These are phyloP conservation scores for Saccharomycopsis lassenensis DNA, from an alignment of 805 yeast species.

Conservation along the genomic window DNA sequence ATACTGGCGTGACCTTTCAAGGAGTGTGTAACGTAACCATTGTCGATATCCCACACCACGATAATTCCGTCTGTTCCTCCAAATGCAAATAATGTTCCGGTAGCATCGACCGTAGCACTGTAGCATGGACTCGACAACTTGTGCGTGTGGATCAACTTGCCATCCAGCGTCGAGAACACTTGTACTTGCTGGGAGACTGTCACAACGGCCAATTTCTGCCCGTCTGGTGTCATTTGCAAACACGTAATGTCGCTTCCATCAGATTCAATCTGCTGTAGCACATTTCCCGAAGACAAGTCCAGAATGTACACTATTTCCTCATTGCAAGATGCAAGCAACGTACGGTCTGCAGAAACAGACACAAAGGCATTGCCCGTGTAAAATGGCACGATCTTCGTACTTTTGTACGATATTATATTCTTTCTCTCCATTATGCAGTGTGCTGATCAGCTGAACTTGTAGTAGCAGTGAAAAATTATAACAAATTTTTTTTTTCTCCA, in stretches of 20 bases:
- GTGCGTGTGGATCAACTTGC: constrained; percentile 36
- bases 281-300: constrained; percentile 1
- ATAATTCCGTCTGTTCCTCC: constrained; percentile 94
- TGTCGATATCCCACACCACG: constrained; percentile 85
- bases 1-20: constrained; percentile 75
- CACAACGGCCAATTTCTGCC: constrained; percentile 52
- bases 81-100: constrained; percentile 79
- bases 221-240: constrained; percentile 68
- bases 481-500: no score
- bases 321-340: constrained; percentile 59
- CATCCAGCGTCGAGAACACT: constrained; percentile 35
- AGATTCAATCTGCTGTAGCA: no score
- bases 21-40: constrained; percentile 80
- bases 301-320: neutral
- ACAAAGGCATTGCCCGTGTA: constrained; percentile 81
- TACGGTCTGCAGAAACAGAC: constrained; percentile 49
- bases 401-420: constrained; percentile 13
- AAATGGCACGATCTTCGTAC: constrained; percentile 57
- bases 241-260: constrained; percentile 74
- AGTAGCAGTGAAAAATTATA: no score
- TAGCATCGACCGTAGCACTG: constrained; percentile 62
- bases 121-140: constrained; percentile 73
- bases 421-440: no score
- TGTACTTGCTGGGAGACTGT: constrained; percentile 79
- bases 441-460: no score